Evolutionary conservation across 75 land plant genomes (phyloP), one percentile per base, ranked within the genome.

Genomic region (Sequoia sempervirens): DNA sequence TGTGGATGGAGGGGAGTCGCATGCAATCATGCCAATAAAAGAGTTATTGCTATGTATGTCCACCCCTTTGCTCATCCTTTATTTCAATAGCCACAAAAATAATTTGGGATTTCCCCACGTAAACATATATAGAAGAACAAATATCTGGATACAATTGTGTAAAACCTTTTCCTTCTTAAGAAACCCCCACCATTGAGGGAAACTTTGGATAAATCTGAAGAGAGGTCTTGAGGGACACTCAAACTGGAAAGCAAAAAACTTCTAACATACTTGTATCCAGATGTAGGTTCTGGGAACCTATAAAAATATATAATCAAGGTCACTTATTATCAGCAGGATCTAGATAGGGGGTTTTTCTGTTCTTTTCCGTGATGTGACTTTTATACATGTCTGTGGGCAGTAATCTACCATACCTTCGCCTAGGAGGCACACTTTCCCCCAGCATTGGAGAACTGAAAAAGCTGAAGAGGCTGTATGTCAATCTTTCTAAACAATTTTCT

Each of bases 401-500:
- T 87, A 90, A 92, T 81, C 61, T 97, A n/a, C 97, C 98, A 5
- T 95, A 88, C 61, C 85, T 89, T 88, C 93, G 86, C 75, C 88
- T 97, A 30, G 85, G 90, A 2, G 99, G 99, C 40, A 83, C 89
- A 74, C 89, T 96, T 58, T 92, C 97, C 45, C 93, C 95, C 3
- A 90, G 85, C 82, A 86, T 97, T 83, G 97, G 98, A 41, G 94
- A 88, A 75, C 96, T 97, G 56, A 64, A 47, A 69, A 86, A 87
- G 83, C 84, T 97, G 6, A 92, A 89, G 50, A 91, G 98, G 86
- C 85, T 97, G 99, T 96, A 75, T 90, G 95, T 86, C 66, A 26
- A 3, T 41, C 26, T 30, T 26, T 43, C 14, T 15, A 50, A 70
- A 70, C 74, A 72, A 32, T 3, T 34, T 36, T 26, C 75, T 72